These are phyloP conservation scores for Crepidotus variabilis DNA, from an alignment of 768 basidiomycete species.

Conservation along the genomic window DNA sequence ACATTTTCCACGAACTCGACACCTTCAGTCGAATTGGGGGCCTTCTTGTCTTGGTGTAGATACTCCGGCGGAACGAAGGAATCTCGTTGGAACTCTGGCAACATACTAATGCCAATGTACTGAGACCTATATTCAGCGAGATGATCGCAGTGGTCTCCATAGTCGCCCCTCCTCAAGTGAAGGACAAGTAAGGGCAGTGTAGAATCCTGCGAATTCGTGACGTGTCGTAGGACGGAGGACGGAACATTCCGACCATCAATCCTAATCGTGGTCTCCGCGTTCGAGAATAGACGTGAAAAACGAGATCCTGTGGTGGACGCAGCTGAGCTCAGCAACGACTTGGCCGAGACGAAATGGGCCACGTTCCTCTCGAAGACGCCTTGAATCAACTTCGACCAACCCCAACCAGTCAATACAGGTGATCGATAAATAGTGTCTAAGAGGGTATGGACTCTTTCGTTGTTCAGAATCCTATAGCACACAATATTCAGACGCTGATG, in stretches of 20 bases:
- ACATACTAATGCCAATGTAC: conserved; percentile 52
- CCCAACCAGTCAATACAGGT: conserved; percentile 47
- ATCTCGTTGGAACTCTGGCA: conserved; percentile 41
- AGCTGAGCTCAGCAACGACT: conserved; percentile 11
- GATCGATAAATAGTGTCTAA: conserved; percentile 42
- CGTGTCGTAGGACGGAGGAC: neutral
- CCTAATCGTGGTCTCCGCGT: neutral
- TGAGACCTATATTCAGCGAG: conserved; percentile 35
- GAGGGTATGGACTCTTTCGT: conserved; percentile 36
- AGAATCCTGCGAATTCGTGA: conserved; percentile 4
- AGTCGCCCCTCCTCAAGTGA: conserved; percentile 58
- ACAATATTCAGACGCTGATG: neutral
- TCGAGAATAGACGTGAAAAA: neutral
- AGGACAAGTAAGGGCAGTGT: conserved; percentile 49
- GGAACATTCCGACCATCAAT: neutral
- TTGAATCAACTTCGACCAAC: conserved; percentile 61
- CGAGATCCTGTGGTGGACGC: conserved; percentile 9
- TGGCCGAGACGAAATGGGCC: conserved; percentile 29
- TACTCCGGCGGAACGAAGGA: conserved; percentile 13
- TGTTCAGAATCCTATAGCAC: conserved; percentile 45
- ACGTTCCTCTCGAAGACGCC: conserved; percentile 44
- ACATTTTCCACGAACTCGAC: conserved; percentile 3
- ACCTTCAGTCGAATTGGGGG: neutral
- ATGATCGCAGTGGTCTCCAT: conserved; percentile 41
- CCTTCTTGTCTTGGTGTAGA: conserved; percentile 1